Evolutionary conservation across 2,329 filamentous ascomycete genomes (phyloP), one percentile per base, ranked within the genome.

Genomic region (Fusarium tjaetaba): DNA sequence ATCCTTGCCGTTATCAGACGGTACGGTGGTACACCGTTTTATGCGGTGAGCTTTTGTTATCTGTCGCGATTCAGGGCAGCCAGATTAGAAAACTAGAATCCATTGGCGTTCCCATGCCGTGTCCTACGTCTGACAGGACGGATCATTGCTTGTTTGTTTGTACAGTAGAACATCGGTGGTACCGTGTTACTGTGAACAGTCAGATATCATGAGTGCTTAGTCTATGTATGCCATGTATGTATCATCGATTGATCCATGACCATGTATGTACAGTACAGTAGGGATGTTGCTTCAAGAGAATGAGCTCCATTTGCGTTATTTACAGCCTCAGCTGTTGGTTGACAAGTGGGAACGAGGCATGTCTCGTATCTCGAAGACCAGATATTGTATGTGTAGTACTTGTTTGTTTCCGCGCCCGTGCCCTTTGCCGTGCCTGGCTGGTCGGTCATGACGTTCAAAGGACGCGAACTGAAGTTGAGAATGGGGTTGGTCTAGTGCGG

Each of bases 401-500:
- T 28, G 39, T 28, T 61, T 45, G 18, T 45, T 15, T 30, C 28
- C 46, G 26, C 22, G 20, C 45, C 46, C 28, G 46, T 64, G 43
- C 45, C 43, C 24, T 24, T 26, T 26, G 24, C 26, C 45, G 28
- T 64, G 45, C 46, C 45, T 52, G 62, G 55, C 45, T 43, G 55
- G 67, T n/a, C 58, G 55, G 67, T 22, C 58, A 72, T 74, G 71
- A 74, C 68, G 71, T 68, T 62, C 63, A 72, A 68, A 26, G 66
- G 48, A 70, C 53, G 34, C 46, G 30, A 58, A 49, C 45, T 73
- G 61, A 60, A 58, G 70, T 70, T 66, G 61, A 65, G 51, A 58
- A 62, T 57, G 70, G 68, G 66, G 59, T 65, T 49, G 61, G 26
- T 28, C 71, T 76, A 70, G 71, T 76, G 71, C 71, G 66, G 74